Base-by-base conservation (phyloP, 306 rosid genomes). In the Quercus glauca region DNA sequence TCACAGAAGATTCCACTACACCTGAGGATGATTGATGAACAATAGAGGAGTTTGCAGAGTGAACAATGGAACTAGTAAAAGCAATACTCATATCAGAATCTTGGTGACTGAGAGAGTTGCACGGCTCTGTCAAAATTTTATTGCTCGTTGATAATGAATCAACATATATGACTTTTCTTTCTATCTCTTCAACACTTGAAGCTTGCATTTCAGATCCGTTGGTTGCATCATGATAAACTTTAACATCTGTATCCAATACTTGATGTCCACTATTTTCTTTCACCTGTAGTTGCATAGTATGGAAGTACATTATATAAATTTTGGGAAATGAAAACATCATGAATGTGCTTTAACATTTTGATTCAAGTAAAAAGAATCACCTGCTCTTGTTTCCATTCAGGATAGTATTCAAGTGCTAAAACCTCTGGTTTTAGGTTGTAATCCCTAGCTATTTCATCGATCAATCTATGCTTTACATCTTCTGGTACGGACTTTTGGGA, bases 381-480 rank as follows among this genome's bases (percentile, higher is more conserved):
- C 95, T 90, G 87, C 37, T 78, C 20, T 65, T 82, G 79, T 76
- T 86, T 86, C 94, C 92, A 92, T 20, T 81, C 81, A 4, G 97
- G 85, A 81, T 82, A 74, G 88, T 91, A 94, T 63, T 87, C 84
- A 53, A 91, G 91, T 17, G 97, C 94, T 73, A 90, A 79, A 74
- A 78, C 20, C 73, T 84, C 76, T 37, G 91, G 87, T 58, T 83
- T 83, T 77, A 80, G 75, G 73, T 88, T 75, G 83, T 74, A 85
- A 18, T 85, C 89, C 37, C 80, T 85, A 1, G 84, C 89, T 60
- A 95, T 91, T 86, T 91, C 94, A 78, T 86, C 83, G 10, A 92
- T 80, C 82, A 83, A 73, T 81, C 67, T 79, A 53, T 81, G 82
- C 84, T 90, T 95, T 55, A 81, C 60, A 55, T 89, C 90, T 64